Evolutionary conservation across 352 stramenopile genomes (phyloP).

Genomic region (Pythium dissotocum): DNA sequence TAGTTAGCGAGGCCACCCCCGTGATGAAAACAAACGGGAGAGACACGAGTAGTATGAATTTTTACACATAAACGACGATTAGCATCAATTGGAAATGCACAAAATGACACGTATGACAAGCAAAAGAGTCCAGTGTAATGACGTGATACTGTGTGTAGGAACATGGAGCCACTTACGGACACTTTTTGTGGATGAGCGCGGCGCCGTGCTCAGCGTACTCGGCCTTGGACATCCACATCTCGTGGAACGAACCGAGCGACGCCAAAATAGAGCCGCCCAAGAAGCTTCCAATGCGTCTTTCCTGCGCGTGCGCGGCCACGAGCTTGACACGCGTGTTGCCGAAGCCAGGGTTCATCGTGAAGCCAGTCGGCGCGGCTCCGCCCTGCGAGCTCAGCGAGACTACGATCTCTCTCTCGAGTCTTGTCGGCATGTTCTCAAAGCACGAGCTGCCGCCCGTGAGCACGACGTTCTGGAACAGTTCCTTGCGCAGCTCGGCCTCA

Average conservation of each 20-base stretch:
- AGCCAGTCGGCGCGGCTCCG: slow-evolving; percentile 12
- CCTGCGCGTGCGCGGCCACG: slow-evolving; percentile 59
- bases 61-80: neutral
- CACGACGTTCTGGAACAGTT: slow-evolving; percentile 84
- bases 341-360: slow-evolving; percentile 14
- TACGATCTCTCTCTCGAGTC: slow-evolving; percentile 76
- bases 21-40: neutral
- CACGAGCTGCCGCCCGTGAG: slow-evolving; percentile 77
- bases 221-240: slow-evolving; percentile 99
- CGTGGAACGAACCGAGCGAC: slow-evolving; percentile 97
- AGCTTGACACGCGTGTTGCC: slow-evolving; percentile 72
- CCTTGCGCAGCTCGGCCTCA: slow-evolving; percentile 74
- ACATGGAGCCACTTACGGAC: slow-evolving; percentile 39
- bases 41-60: neutral
- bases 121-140: no score
- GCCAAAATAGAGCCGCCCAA: slow-evolving; percentile 97
- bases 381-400: slow-evolving; percentile 42
- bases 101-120: neutral
- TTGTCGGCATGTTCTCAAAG: slow-evolving; percentile 75
- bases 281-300: slow-evolving; percentile 72
- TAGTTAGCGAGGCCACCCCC: neutral
- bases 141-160: no score
- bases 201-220: slow-evolving; percentile 98
- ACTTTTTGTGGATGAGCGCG: slow-evolving; percentile 97
- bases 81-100: slow-evolving; percentile 1